A percentile compares a stretch with the other conserved stretches of the same genome.
These are phyloP conservation scores for Paraphoma chrysanthemicola DNA, from an alignment of 2,329 filamentous ascomycete species.

Conservation along the genomic window DNA sequence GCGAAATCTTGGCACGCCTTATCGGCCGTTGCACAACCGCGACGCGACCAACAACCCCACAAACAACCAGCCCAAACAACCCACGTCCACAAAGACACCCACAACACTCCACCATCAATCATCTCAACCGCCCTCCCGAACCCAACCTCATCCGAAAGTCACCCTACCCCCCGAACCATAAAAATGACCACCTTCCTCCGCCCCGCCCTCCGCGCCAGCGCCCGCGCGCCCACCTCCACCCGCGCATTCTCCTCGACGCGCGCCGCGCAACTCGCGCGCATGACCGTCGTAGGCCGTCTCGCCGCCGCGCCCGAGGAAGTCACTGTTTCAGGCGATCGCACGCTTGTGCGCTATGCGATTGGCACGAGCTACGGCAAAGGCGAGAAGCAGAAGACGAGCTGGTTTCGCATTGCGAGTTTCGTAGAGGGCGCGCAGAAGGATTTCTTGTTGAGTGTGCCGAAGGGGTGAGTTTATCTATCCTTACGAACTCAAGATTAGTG, in stretches of 20 bases:
- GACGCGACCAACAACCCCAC: constrained; percentile 13
- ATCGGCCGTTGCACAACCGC: constrained; percentile 20
- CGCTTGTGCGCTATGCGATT: constrained; percentile 79
- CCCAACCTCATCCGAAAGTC: neutral
- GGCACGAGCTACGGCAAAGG: constrained; percentile 70
- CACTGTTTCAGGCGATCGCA: constrained; percentile 75
- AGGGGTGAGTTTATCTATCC: constrained; percentile 69
- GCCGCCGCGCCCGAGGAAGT: constrained; percentile 78
- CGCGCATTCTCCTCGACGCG: constrained; percentile 80
- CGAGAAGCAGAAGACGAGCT: constrained; percentile 80
- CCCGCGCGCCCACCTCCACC: constrained; percentile 57
- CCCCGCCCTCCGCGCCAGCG: constrained; percentile 43
- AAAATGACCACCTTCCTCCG: constrained; percentile 33
- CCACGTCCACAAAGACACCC: constrained; percentile 5
- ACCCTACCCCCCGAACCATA: neutral
- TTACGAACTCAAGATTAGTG: too few species aligned
- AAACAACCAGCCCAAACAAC: constrained; percentile 12
- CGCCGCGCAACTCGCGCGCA: constrained; percentile 72
- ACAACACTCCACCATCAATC: constrained; percentile 8
- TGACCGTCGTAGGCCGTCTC: constrained; percentile 87
- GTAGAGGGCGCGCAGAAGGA: constrained; percentile 73
- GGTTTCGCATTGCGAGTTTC: constrained; percentile 84
- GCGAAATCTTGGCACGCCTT: constrained; percentile 11
- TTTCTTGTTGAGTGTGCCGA: constrained; percentile 74
- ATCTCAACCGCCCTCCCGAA: constrained; percentile 3